Evolutionary conservation across 192 early-diverging fungal species (phyloP).

Genomic region (Dimargaris xerosporica): DNA sequence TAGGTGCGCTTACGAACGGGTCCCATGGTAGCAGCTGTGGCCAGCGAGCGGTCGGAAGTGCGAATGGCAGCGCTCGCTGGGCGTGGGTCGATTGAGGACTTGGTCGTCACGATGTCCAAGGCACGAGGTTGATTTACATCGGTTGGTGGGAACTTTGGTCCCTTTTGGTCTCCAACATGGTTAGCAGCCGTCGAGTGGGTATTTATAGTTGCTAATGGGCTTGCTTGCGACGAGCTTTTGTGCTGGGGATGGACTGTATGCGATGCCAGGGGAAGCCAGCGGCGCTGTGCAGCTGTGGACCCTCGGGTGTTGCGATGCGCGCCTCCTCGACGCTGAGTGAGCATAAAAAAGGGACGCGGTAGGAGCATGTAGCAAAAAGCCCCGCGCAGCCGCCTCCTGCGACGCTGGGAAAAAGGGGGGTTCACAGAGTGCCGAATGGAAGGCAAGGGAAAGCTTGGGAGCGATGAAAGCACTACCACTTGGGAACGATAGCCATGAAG

Average conservation of each 20-base stretch:
- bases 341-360: not conserved
- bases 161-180: too few species aligned
- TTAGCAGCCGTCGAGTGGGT: not conserved
- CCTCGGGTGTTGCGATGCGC: not conserved
- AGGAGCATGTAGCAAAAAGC: slow-evolving; percentile 3
- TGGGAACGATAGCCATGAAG: slow-evolving; percentile 10
- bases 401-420: not conserved
- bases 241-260: not conserved
- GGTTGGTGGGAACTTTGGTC: not conserved
- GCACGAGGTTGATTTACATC: not conserved
- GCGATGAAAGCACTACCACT: not conserved
- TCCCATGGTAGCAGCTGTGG: not conserved
- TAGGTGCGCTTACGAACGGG: slow-evolving; percentile 3
- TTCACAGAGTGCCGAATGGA: not conserved
- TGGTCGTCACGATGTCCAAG: not conserved
- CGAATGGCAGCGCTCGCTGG: not conserved
- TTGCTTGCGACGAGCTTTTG: not conserved
- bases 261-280: not conserved
- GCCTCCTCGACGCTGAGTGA: not conserved
- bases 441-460: not conserved
- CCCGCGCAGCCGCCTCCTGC: not conserved
- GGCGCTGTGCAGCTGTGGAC: not conserved
- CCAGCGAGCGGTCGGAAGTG: not conserved
- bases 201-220: not conserved
- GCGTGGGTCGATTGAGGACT: not conserved